phyloP scores from a whole-genome alignment of 352 stramenopile species.

The Albugo candida region DNA sequence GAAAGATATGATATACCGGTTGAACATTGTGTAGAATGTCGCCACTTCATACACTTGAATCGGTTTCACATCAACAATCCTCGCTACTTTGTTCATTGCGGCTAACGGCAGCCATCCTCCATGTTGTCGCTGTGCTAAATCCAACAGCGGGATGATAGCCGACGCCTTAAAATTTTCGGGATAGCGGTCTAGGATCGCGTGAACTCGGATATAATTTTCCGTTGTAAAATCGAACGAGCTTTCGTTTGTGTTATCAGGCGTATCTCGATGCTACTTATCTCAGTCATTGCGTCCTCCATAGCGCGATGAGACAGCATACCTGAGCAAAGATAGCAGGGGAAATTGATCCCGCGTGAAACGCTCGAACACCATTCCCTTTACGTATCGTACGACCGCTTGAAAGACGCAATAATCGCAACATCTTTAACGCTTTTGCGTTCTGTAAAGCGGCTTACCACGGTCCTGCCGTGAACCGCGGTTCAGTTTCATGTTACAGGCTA shows the following conservation, averaged over 20 bases:
- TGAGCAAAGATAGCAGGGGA: too few relatives aligned
- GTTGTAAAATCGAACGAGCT: constrained; percentile 96
- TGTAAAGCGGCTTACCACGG: too few relatives aligned
- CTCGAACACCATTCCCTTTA: too few relatives aligned
- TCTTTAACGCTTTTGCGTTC: too few relatives aligned
- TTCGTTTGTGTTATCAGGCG: constrained; percentile 89
- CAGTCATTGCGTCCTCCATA: too few relatives aligned
- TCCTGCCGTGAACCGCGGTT: too few relatives aligned
- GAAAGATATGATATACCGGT: constrained; percentile 13
- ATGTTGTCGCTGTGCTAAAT: constrained; percentile 91
- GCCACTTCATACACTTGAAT: constrained; percentile 98
- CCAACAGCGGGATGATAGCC: constrained; percentile 96
- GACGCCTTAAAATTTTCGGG: constrained; percentile 98
- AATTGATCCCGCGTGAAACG: too few relatives aligned
- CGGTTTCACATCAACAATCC: constrained; percentile 90
- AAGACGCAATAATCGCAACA: too few relatives aligned
- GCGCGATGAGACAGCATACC: too few relatives aligned
- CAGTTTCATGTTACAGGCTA: too few relatives aligned
- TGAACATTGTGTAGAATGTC: constrained; percentile 99
- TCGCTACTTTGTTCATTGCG: constrained; percentile 99
- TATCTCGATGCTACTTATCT: constrained; percentile 82
- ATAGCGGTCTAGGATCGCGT: constrained; percentile 93
- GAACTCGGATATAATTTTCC: constrained; percentile 93
- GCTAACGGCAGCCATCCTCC: constrained; percentile 95
- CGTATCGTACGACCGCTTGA: too few relatives aligned